phyloP scores from a whole-genome alignment of 768 basidiomycete genomes.

The Mycena filopes region DNA sequence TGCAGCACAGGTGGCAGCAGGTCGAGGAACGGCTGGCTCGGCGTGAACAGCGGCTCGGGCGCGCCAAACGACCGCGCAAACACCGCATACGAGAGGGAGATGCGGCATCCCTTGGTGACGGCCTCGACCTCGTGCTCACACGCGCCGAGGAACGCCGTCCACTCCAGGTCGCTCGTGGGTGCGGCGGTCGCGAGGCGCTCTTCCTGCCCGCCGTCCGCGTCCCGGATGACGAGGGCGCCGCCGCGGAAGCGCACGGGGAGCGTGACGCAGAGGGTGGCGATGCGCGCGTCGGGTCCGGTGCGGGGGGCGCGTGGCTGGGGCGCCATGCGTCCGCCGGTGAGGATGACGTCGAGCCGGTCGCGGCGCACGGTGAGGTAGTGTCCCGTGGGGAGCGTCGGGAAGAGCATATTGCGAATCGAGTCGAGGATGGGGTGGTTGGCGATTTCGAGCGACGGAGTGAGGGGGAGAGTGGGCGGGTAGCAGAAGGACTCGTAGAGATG shows the following conservation, averaged over 20 bases:
- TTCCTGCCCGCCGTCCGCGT: slow-evolving; percentile 57
- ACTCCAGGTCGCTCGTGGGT: slow-evolving; percentile 77
- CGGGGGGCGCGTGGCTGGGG: slow-evolving; percentile 63
- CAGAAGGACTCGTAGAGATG: slow-evolving; percentile 75
- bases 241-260: slow-evolving; percentile 81
- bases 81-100: slow-evolving; percentile 78
- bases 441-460: slow-evolving; percentile 82
- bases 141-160: slow-evolving; percentile 80
- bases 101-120: slow-evolving; percentile 74
- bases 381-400: slow-evolving; percentile 74
- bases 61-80: slow-evolving; percentile 76
- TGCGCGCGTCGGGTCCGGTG: slow-evolving; percentile 74
- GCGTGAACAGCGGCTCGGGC: slow-evolving; percentile 73
- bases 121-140: slow-evolving; percentile 81
- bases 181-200: slow-evolving; percentile 74
- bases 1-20: slow-evolving; percentile 78
- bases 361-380: slow-evolving; percentile 75
- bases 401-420: slow-evolving; percentile 75
- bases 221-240: slow-evolving; percentile 69
- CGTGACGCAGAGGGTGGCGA: slow-evolving; percentile 78
- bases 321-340: slow-evolving; percentile 67
- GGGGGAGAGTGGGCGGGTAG: slow-evolving; percentile 77
- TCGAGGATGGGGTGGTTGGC: slow-evolving; percentile 87
- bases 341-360: slow-evolving; percentile 77
- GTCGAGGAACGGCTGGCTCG: slow-evolving; percentile 81